Conservation (phyloP, 2,329 filamentous ascomycete species). For the Penicillium sclerotigenum region DNA sequence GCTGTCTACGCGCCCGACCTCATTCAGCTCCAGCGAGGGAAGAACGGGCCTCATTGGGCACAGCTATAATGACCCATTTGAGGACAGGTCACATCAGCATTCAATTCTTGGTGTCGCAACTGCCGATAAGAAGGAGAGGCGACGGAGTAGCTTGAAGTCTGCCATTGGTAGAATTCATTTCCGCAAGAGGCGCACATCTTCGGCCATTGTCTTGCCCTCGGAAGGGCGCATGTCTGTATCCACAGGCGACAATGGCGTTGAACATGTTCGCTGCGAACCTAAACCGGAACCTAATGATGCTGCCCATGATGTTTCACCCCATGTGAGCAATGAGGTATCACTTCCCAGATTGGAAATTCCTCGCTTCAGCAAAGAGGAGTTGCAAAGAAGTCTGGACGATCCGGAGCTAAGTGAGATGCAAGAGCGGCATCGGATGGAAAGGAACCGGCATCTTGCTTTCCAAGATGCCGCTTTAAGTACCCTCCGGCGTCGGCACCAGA, state of each 20-base stretch:
- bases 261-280: constrained; percentile 39
- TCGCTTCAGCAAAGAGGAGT: constrained; percentile 33
- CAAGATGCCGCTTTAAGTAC: constrained; percentile 32
- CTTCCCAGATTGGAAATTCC: constrained; percentile 33
- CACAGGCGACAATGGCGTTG: constrained; percentile 23
- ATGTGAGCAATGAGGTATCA: constrained; percentile 15
- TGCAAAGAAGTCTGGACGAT: constrained; percentile 37
- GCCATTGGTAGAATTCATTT: constrained; percentile 39
- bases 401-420: constrained; percentile 31
- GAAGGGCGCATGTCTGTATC: constrained; percentile 29
- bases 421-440: constrained; percentile 31
- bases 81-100: constrained; percentile 17
- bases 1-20: constrained; percentile 40
- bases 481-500: constrained; percentile 32
- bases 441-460: constrained; percentile 34
- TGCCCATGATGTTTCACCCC: background rate
- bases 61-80: constrained; percentile 16
- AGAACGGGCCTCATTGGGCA: constrained; percentile 16
- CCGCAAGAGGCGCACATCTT: constrained; percentile 34
- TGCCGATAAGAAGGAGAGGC: constrained; percentile 30
- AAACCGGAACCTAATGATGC: constrained; percentile 9
- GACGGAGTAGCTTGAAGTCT: constrained; percentile 32
- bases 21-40: constrained; percentile 38
- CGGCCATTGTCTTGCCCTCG: constrained; percentile 28
- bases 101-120: constrained; percentile 31